Base-by-base conservation (phyloP, 306 rosid genomes). In the Erythrophleum fordii region DNA sequence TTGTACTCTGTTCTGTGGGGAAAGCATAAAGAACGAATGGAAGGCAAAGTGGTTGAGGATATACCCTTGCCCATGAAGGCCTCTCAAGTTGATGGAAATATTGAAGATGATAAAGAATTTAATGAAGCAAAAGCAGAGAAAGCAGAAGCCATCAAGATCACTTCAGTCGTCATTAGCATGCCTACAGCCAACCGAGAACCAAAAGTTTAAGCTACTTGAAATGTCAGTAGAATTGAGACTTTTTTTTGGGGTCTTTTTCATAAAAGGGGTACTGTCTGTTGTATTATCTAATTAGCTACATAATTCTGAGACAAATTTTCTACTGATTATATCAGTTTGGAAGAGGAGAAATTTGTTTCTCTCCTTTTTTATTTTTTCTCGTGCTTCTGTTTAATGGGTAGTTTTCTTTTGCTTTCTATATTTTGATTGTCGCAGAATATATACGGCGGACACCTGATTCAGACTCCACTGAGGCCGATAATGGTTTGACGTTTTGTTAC, bases 1-100 rank as follows among this genome's bases (percentile, higher is more conserved):
- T 87, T 94, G 16, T 92, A 94, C 83, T 83, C 96, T 6, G 95
- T 90, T 46, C 83, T 94, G 12, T 94, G 98, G 98, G 98, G 98
- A 70, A 94, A 94, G 77, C 95, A 94, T 77, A 94, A 87, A 65
- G 98, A 94, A 70, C 69, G 35, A 53, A 18, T 74, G 76, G 90
- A 85, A 69, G 88, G 28, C 16, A 82, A 75, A 71, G 85, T 64
- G 73, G 87, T 88, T 66, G 72, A 74, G 17, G 88, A 90, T 58
- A 85, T 77, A 72, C 85, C 91, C 8, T 86, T 89, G 35, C 87
- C 78, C 0, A 16, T 86, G 18, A 94, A 94, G 75, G 77, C 70
- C 78, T 70, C 82, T 29, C 83, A 61, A 4, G 26, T 69, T 61
- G 85, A 87, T 71, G 76, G 29, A 23, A 82, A 55, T 39, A 68